Base-by-base conservation (phyloP, 805 yeast genomes). In the Candida gorgasii region DNA sequence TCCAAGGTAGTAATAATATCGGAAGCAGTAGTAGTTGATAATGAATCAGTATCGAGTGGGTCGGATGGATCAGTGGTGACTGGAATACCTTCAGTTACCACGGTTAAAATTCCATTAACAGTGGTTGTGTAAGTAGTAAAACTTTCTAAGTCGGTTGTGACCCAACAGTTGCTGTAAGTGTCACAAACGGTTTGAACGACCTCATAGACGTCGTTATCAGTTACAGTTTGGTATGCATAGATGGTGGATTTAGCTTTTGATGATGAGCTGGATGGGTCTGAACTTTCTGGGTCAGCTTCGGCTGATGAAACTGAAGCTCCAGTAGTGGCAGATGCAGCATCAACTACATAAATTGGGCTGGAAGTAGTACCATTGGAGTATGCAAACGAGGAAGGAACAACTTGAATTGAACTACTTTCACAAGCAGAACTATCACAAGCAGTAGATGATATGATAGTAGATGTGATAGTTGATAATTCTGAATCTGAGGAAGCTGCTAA, bases 31-130 rank as follows among this genome's bases (percentile, higher is more conserved):
- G 56, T 51, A 32, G 54, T 46, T 12, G 49, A 39, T 41, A 45
- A 36, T 5, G 49, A 28, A 14, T 40, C 46, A 28, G 41, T 31
- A n/a, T 42, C 33, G 15, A 43, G 28, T 16, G 43, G 34, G 16
- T 31, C 43, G 27, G 28, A 26, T 11, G 46, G 28, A 23, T 24
- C 32, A 11, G 46, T 36, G 15, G 48, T 20, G 28, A 47, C 53
- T 13, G 72, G 73, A 13, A 59, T 49, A 6, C 47, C 63, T 5
- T 67, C 59, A 22, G 67, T 64, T 33, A 65, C 40, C 8, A 67
- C 67, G n/a, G 75, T 69, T 52, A 63, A 58, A 16, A 63, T 44
- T 23, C 75, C 75, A 42, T 69, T 62, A 6, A 66, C 58, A 5
- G 66, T 62, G 29, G 72, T 54, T 23, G 71, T 65, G 41, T 56